Conservation (phyloP, 2,329 filamentous ascomycete genomes). For the Microcyclospora tardicrescens region DNA sequence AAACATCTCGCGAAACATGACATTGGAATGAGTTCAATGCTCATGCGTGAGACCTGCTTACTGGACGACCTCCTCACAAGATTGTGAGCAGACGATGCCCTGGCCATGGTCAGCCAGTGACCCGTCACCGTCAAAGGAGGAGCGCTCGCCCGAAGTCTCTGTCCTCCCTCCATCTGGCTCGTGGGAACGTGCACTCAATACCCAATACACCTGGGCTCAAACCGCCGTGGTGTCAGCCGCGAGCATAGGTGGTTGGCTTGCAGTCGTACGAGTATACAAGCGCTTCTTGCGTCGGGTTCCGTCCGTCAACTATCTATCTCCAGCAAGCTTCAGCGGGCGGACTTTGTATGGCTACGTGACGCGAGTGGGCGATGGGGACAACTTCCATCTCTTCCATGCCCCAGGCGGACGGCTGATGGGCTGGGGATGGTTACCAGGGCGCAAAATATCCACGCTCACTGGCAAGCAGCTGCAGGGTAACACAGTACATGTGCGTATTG, state of each 20-base stretch:
- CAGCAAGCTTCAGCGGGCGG: slow-evolving; percentile 58
- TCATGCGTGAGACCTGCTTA: too few species aligned
- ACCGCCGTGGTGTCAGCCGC: slow-evolving; percentile 28
- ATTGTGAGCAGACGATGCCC: not conserved
- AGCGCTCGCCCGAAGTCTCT: not conserved
- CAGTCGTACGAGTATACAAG: slow-evolving; percentile 49
- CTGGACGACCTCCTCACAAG: too few species aligned
- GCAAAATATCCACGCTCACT: slow-evolving; percentile 8
- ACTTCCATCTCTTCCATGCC: slow-evolving; percentile 88
- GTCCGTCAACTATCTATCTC: slow-evolving; percentile 59
- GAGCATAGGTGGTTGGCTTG: slow-evolving; percentile 43
- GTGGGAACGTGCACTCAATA: slow-evolving; percentile 28
- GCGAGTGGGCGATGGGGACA: slow-evolving; percentile 90
- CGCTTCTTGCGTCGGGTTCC: slow-evolving; percentile 72
- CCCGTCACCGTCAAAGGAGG: not conserved
- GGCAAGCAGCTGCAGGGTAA: slow-evolving; percentile 12
- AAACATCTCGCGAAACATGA: too few species aligned
- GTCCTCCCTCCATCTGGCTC: slow-evolving; percentile 22
- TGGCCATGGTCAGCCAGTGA: not conserved
- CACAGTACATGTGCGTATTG: slow-evolving; percentile 77
- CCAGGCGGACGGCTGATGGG: slow-evolving; percentile 77
- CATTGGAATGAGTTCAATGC: too few species aligned
- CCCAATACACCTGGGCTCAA: slow-evolving; percentile 42
- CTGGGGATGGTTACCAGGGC: slow-evolving; percentile 49
- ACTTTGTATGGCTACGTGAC: slow-evolving; percentile 78